Percentiles rank a stretch among this genome's conserved stretches.
phyloP scores from a whole-genome alignment of 192 early-diverging fungal genomes.

The Lobosporangium transversale region DNA sequence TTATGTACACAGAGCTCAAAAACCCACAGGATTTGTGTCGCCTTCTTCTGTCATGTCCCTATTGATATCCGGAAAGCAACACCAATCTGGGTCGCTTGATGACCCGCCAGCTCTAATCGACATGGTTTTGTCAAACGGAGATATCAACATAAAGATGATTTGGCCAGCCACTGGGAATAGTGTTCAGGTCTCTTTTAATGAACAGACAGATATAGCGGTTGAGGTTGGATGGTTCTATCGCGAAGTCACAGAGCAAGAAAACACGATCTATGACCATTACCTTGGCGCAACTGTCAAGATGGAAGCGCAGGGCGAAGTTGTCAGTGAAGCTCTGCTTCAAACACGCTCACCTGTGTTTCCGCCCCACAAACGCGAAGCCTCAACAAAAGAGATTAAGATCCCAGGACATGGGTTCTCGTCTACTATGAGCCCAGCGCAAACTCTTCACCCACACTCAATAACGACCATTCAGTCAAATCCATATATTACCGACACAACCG shows the following conservation, averaged over 20 bases:
- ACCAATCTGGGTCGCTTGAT: conserved; percentile 3
- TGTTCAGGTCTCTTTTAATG: conserved; percentile 21
- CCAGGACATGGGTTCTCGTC: conserved; percentile 37
- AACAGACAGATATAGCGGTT: conserved; percentile 29
- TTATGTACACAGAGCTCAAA: conserved; percentile 23
- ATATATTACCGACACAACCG: conserved; percentile 24
- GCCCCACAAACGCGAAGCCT: conserved; percentile 30
- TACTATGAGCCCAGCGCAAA: conserved; percentile 35
- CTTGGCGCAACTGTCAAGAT: conserved; percentile 42
- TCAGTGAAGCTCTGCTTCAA: conserved; percentile 40
- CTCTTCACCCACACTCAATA: conserved; percentile 45
- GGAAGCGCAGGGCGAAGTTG: conserved; percentile 24
- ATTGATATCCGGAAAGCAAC: conserved; percentile 24
- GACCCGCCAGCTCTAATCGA: conserved; percentile 38
- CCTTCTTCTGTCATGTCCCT: conserved; percentile 12
- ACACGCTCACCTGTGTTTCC: conserved; percentile 45
- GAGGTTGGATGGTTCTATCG: conserved; percentile 51
- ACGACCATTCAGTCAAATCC: conserved; percentile 48
- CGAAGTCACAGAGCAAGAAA: conserved; percentile 39
- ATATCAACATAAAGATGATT: conserved; percentile 22
- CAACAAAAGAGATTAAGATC: conserved; percentile 13
- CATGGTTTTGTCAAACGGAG: conserved; percentile 19
- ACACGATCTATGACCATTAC: conserved; percentile 25
- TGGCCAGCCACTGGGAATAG: conserved; percentile 19
- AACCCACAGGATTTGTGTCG: conserved; percentile 29